A percentile compares a stretch with the other conserved stretches of the same genome.
phyloP scores from a whole-genome alignment of 148 eudicot species.

The Chenopodium quinoa region DNA sequence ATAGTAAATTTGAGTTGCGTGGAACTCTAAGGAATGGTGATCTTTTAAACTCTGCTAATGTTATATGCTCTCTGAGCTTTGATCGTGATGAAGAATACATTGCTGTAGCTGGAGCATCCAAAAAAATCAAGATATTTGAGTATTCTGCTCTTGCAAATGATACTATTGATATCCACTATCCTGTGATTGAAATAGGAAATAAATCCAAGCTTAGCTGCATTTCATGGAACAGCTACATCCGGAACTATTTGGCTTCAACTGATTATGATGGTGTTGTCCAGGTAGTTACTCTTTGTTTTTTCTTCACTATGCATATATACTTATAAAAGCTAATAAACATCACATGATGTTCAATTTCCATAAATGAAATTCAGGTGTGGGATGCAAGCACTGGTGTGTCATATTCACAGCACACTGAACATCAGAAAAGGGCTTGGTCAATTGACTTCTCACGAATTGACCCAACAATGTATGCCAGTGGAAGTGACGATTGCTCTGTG shows the following conservation, averaged over 20 bases:
- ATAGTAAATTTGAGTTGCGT: conserved; percentile 62
- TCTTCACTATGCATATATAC: neutral
- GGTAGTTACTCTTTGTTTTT: conserved; percentile 39
- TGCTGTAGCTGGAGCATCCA: conserved; percentile 88
- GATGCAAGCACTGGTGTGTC: conserved; percentile 69
- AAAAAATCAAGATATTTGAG: conserved; percentile 74
- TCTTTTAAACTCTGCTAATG: conserved; percentile 57
- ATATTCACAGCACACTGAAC: conserved; percentile 58
- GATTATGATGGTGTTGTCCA: conserved; percentile 88
- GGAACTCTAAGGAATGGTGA: conserved; percentile 63
- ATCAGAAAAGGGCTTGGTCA: conserved; percentile 86
- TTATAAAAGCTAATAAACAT: neutral
- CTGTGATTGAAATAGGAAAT: conserved; percentile 70
- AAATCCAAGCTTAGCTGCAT: conserved; percentile 74
- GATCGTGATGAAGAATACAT: conserved; percentile 81
- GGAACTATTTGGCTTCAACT: conserved; percentile 81
- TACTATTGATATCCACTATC: conserved; percentile 71
- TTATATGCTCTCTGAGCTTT: conserved; percentile 82
- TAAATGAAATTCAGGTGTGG: conserved; percentile 63
- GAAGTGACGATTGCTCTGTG: conserved; percentile 82
- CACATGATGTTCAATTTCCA: conserved; percentile 10
- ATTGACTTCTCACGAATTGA: conserved; percentile 82
- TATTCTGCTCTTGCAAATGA: conserved; percentile 52
- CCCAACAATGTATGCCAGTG: conserved; percentile 78
- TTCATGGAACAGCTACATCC: conserved; percentile 87